phyloP scores from a whole-genome alignment of 768 basidiomycete species.

The Coprinopsis strossmayeri region DNA sequence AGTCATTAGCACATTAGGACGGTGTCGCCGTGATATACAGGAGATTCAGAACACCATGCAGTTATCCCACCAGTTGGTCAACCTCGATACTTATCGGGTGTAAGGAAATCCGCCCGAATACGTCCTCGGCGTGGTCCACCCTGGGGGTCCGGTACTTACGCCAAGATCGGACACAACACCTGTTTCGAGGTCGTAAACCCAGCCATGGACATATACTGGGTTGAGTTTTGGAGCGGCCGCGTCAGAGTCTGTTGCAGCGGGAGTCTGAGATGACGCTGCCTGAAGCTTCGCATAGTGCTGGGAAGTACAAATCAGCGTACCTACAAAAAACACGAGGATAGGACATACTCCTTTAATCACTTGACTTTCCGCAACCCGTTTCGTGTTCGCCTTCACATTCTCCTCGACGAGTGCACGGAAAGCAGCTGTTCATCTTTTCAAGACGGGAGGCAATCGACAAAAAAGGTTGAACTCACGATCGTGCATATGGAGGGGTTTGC shows the following conservation, averaged over 20 bases:
- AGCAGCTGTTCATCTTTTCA: slow-evolving; percentile 19
- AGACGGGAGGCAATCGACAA: background rate
- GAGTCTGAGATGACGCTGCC: background rate
- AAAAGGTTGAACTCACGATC: slow-evolving; percentile 21
- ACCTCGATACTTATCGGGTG: background rate
- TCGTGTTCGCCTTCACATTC: slow-evolving; percentile 29
- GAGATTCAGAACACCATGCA: too few relatives aligned
- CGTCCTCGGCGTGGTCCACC: slow-evolving; percentile 22
- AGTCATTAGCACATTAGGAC: too few relatives aligned
- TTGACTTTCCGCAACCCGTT: slow-evolving; percentile 20
- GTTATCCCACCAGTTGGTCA: too few relatives aligned
- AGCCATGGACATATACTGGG: slow-evolving; percentile 44
- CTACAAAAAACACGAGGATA: background rate
- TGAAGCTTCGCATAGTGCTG: background rate
- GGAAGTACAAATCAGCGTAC: background rate
- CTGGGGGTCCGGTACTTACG: slow-evolving; percentile 32
- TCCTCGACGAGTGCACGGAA: slow-evolving; percentile 40
- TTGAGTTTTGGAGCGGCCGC: slow-evolving; percentile 14
- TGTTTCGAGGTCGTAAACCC: slow-evolving; percentile 52
- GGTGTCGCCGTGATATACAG: too few relatives aligned
- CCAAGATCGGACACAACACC: slow-evolving; percentile 44
- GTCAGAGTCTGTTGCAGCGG: background rate
- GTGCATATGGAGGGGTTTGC: slow-evolving; percentile 21
- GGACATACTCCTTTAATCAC: slow-evolving; percentile 24
- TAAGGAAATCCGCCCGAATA: slow-evolving; percentile 8